Evolutionary conservation across 139 green algal genomes (phyloP), one percentile per base, ranked within the genome.

Genomic region (Closterium sp.): DNA sequence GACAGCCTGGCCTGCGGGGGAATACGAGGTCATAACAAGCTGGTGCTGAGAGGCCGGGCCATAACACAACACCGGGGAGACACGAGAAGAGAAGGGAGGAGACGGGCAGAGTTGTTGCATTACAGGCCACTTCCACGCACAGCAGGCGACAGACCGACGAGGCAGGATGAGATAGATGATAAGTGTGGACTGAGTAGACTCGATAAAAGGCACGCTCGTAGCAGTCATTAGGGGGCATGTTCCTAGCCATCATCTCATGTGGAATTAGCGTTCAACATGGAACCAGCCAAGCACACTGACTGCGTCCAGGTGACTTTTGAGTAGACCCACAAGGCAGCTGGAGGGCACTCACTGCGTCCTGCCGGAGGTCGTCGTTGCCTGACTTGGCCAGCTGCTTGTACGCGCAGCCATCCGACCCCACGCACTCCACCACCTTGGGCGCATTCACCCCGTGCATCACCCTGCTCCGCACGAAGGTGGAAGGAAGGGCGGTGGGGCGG

Each of bases 301-400:
- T n/a, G n/a, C n/a, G n/a, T n/a, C n/a, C n/a, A n/a, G n/a, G n/a
- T n/a, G n/a, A n/a, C n/a, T n/a, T n/a, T n/a, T n/a, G n/a, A n/a
- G n/a, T n/a, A n/a, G n/a, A 85, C 69, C 9, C 36, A 55, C 38
- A 66, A 66, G 16, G 43, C 43, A 12, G 23, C 23, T 12, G 12
- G 12, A 86, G 12, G n/a, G 21, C 28, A 35, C 88, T 84, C 31
- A 94, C 97, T 0, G 98, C 98, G 87, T 99, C 98, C 95, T 99
- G 97, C 0, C 97, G 95, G 83, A 98, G 87, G 89, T 98, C 97
- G 91, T 98, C 97, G 87, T 96, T 96, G 31, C 96, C 96, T 35
- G 93, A 95, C 92, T 98, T 98, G 38, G 96, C 95, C 87, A 97
- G 94, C 95, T 97, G 95, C 33, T 87, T 84, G 90, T 95, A 94